Conservation (phyloP, 495 filamentous ascomycete genomes). For the Aspergillus saccharolyticus region DNA sequence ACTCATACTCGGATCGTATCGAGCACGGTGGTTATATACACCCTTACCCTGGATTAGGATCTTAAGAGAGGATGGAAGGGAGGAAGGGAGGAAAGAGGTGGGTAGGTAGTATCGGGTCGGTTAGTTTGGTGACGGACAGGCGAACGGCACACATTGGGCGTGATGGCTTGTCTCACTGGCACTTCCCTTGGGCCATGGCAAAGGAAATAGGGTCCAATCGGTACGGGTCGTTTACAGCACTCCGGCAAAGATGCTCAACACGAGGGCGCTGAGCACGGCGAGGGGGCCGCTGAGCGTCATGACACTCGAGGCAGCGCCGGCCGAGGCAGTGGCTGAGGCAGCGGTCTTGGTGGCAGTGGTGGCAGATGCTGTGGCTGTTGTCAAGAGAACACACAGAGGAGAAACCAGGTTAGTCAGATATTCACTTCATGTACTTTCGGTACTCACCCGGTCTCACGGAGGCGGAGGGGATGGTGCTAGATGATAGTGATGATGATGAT, state of each 20-base stretch:
- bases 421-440: not conserved
- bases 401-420: not conserved
- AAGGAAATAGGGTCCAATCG: too few relatives aligned
- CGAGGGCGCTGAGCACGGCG: constrained; percentile 15
- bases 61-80: not conserved
- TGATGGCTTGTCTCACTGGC: not conserved
- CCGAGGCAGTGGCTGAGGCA: constrained; percentile 8
- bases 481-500: constrained; percentile 4
- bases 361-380: not conserved
- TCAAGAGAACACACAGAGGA: not conserved
- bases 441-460: not conserved
- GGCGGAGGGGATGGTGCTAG: constrained; percentile 2
- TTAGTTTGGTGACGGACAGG: too few relatives aligned
- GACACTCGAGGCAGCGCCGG: constrained; percentile 10
- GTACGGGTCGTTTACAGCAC: constrained; percentile 13
- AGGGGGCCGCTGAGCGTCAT: constrained; percentile 20
- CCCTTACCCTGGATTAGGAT: not conserved
- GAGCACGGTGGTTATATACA: not conserved
- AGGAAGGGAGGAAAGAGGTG: too few relatives aligned
- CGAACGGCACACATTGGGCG: not conserved
- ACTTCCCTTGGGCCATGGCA: not conserved
- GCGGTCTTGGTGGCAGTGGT: constrained; percentile 3
- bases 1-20: not conserved
- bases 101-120: not conserved
- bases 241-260: constrained; percentile 16